These are phyloP conservation scores for Debaryomyces singareniensis DNA, from an alignment of 1,139 yeast genomes.

Conservation along the genomic window DNA sequence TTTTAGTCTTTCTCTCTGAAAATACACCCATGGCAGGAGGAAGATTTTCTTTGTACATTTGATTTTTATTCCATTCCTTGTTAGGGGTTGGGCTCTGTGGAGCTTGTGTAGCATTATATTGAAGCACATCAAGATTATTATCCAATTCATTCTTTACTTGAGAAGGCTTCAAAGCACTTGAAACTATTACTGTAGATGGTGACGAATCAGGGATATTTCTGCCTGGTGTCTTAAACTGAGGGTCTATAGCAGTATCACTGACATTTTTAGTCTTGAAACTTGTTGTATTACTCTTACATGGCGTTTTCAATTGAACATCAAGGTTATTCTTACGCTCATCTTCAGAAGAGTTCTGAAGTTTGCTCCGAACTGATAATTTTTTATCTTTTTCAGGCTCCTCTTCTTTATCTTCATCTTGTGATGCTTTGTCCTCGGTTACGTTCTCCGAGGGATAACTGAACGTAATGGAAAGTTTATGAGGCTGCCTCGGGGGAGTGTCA, in stretches of 20 bases:
- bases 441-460: constrained; percentile 9
- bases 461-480: constrained; percentile 25
- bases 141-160: constrained; percentile 4
- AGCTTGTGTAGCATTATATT: constrained; percentile 5
- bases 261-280: not conserved
- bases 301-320: constrained; percentile 18
- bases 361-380: no score
- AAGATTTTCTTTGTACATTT: constrained; percentile 9
- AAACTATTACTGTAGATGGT: constrained; percentile 28
- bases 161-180: constrained; percentile 14
- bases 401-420: constrained; percentile 7
- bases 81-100: constrained; percentile 41
- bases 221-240: not conserved
- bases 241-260: constrained; percentile 3
- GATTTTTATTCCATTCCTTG: constrained; percentile 13
- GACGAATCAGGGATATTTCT: constrained; percentile 17
- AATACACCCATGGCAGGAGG: constrained; percentile 42
- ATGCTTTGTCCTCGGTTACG: constrained; percentile 9
- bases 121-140: constrained; percentile 2
- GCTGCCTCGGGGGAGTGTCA: constrained; percentile 39
- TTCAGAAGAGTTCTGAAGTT: constrained; percentile 6
- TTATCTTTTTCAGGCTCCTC: constrained; percentile 2
- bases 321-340: constrained; percentile 9
- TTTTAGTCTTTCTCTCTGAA: constrained; percentile 21
- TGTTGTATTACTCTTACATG: constrained; percentile 18